These are phyloP conservation scores for Trichoderma gamsii DNA, from an alignment of 495 filamentous ascomycete species.

Conservation along the genomic window DNA sequence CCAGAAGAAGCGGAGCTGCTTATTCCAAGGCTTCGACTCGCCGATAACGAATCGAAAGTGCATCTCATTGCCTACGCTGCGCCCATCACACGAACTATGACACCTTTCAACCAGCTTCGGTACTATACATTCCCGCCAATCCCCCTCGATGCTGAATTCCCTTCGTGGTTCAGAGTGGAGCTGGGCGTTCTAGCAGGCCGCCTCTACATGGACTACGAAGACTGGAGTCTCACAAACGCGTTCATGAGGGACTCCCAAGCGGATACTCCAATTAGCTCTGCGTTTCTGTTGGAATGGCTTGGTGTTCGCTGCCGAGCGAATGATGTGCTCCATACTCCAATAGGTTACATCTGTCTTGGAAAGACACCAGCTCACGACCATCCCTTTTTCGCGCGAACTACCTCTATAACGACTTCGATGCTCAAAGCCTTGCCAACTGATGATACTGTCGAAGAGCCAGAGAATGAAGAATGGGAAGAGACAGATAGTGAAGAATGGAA, in stretches of 20 bases:
- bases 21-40: conserved; percentile 34
- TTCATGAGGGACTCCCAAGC: background rate
- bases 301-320: background rate
- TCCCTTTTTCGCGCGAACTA: background rate
- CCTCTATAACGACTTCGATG: background rate
- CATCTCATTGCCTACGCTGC: conserved; percentile 48
- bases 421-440: background rate
- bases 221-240: conserved; percentile 18
- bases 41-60: conserved; percentile 13
- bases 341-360: background rate
- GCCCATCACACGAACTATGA: conserved; percentile 47
- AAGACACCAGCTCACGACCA: background rate
- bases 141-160: conserved; percentile 30
- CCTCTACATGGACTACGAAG: conserved; percentile 48
- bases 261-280: background rate
- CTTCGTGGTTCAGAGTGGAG: conserved; percentile 44
- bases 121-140: conserved; percentile 45
- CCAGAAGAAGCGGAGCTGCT: conserved; percentile 50
- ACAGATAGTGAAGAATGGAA: background rate
- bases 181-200: conserved; percentile 50
- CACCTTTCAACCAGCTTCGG: conserved; percentile 43
- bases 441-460: background rate
- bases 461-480: background rate
- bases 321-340: background rate
- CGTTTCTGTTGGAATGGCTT: background rate